These are phyloP conservation scores for Polyplosphaeria fusca DNA, from an alignment of 495 filamentous ascomycete genomes.

Conservation along the genomic window DNA sequence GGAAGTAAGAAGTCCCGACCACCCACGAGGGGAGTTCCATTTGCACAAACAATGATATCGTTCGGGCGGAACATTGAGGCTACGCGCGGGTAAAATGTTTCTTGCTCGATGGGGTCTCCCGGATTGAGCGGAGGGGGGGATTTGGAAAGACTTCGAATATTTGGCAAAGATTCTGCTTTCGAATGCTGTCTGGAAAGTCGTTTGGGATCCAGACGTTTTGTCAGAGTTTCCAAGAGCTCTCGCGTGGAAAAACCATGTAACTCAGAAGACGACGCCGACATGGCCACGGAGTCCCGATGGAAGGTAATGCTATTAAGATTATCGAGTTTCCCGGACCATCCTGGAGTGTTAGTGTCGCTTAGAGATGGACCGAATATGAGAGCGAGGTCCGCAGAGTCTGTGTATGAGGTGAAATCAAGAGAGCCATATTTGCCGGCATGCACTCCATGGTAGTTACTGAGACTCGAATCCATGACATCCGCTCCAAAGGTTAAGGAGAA, in stretches of 20 bases:
- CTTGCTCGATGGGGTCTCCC: constrained; percentile 23
- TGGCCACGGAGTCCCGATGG: constrained; percentile 5
- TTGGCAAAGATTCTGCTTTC: background rate
- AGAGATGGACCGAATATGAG: constrained; percentile 30
- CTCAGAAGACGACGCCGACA: too few species aligned
- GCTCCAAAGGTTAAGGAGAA: constrained; percentile 22
- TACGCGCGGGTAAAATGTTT: constrained; percentile 30
- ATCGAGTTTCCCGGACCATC: constrained; percentile 27
- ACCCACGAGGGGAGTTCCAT: constrained; percentile 31
- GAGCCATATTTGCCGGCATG: constrained; percentile 22
- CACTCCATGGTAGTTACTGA: constrained; percentile 28
- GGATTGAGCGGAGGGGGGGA: constrained; percentile 2
- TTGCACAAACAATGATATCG: constrained; percentile 32
- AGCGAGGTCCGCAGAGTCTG: constrained; percentile 26
- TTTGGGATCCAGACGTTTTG: constrained; percentile 3
- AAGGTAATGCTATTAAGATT: constrained; percentile 25
- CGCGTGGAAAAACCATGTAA: constrained; percentile 11
- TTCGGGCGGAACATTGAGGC: constrained; percentile 29
- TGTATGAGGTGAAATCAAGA: constrained; percentile 23
- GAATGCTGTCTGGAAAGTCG: background rate
- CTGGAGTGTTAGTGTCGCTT: constrained; percentile 33
- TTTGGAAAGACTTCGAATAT: background rate
- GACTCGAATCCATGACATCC: constrained; percentile 12
- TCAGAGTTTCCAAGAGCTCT: constrained; percentile 17
- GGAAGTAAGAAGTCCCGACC: constrained; percentile 27